These are phyloP conservation scores for Effrenium voratum DNA, from an alignment of 73 alveolate genomes.

Conservation along the genomic window DNA sequence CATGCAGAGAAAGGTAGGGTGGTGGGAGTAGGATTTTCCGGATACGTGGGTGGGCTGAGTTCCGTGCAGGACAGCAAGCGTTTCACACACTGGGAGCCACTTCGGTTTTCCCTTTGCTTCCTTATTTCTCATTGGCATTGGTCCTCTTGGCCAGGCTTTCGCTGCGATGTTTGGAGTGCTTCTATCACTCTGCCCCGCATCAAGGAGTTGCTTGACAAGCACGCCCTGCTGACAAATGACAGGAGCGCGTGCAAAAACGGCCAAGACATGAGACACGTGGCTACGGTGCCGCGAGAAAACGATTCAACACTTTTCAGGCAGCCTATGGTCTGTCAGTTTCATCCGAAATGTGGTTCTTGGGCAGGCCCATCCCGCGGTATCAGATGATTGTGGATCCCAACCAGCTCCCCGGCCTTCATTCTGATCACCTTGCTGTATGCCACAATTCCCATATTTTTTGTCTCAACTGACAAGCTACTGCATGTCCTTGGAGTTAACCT, in stretches of 20 bases:
- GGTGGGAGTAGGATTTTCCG: not conserved
- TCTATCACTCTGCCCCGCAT: not conserved
- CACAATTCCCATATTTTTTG: too few relatives aligned
- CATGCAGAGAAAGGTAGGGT: not conserved
- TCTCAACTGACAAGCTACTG: too few relatives aligned
- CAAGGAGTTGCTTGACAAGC: constrained; percentile 31
- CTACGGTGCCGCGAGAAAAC: not conserved
- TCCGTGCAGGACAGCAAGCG: too few relatives aligned
- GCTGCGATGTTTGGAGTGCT: constrained; percentile 58
- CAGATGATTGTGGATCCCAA: constrained; percentile 90
- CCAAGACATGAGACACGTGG: not conserved
- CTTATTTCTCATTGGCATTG: too few relatives aligned
- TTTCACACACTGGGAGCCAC: too few relatives aligned
- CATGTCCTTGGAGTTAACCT: too few relatives aligned
- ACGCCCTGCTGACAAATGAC: constrained; percentile 32
- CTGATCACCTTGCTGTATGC: not conserved
- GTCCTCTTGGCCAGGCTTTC: constrained; percentile 21
- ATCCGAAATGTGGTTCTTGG: too few relatives aligned
- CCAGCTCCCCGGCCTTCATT: not conserved
- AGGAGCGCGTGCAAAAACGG: not conserved
- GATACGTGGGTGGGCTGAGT: not conserved
- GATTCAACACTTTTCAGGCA: not conserved
- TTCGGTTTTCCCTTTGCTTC: too few relatives aligned
- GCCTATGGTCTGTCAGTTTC: not conserved
- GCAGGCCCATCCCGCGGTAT: constrained; percentile 87